Percentiles rank a stretch among this genome's conserved stretches.
Evolutionary conservation across 371 early-diverging fungal species (phyloP).

Genomic region (Mortierella sp.): DNA sequence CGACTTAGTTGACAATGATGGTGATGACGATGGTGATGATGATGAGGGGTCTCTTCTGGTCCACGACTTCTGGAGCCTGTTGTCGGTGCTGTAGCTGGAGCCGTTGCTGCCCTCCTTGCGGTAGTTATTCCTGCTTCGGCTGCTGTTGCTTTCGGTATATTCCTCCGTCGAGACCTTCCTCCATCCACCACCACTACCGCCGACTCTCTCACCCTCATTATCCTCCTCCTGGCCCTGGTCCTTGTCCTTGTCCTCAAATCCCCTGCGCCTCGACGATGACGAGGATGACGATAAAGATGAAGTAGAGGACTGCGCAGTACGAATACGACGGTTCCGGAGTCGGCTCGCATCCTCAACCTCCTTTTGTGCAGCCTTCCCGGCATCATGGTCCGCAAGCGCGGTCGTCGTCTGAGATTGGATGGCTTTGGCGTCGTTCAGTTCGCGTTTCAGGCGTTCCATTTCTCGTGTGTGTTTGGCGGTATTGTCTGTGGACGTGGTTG

Average conservation of each 20-base stretch:
- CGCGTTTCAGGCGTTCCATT: background rate
- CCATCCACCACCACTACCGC: background rate
- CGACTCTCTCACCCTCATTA: background rate
- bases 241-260: background rate
- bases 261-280: background rate
- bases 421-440: background rate
- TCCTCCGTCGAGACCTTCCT: slow-evolving; percentile 3
- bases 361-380: background rate
- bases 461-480: background rate
- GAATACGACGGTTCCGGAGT: background rate
- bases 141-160: background rate
- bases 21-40: background rate
- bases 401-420: background rate
- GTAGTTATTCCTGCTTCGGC: background rate
- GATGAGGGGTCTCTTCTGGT: background rate
- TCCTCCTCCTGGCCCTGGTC: background rate
- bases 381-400: background rate
- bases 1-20: background rate
- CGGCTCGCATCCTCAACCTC: background rate
- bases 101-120: too few relatives aligned
- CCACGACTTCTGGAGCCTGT: background rate
- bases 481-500: too few relatives aligned
- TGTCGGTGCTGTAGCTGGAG: background rate
- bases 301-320: background rate
- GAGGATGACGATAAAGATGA: background rate